These are phyloP conservation scores for Aphanomyces euteiches DNA, from an alignment of 352 stramenopile species.

Conservation along the genomic window DNA sequence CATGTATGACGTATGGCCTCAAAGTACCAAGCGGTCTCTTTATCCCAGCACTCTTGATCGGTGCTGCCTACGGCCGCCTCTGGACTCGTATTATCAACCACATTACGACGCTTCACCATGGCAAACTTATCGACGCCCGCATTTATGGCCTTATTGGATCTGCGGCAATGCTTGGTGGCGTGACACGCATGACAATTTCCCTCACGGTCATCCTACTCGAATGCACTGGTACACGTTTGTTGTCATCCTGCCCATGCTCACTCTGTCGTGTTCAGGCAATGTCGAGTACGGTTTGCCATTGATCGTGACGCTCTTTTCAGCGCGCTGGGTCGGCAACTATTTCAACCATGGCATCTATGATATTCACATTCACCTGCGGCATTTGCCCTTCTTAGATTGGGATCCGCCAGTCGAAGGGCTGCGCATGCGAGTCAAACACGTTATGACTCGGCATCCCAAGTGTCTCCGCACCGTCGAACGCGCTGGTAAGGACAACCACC, in stretches of 20 bases:
- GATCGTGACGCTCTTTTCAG: conserved; percentile 96
- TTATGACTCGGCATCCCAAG: conserved; percentile 94
- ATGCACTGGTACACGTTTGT: conserved; percentile 67
- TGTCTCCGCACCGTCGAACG: conserved; percentile 91
- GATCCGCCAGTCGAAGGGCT: conserved; percentile 59
- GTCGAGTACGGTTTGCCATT: conserved; percentile 97
- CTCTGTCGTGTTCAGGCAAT: conserved; percentile 50
- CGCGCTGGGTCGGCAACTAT: conserved; percentile 95
- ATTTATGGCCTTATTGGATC: conserved; percentile 97
- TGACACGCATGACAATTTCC: conserved; percentile 98
- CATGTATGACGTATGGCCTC: conserved; percentile 94
- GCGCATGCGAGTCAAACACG: conserved; percentile 84
- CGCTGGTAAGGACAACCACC: conserved; percentile 31
- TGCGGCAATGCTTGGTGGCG: conserved; percentile 92
- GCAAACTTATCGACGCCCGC: conserved; percentile 71
- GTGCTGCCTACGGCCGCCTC: conserved; percentile 92
- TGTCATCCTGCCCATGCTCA: too few species aligned
- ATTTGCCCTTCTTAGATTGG: conserved; percentile 76
- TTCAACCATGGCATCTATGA: conserved; percentile 99
- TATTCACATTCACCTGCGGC: conserved; percentile 95
- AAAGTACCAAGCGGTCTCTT: conserved; percentile 96
- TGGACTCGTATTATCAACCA: conserved; percentile 85
- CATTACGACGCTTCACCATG: conserved; percentile 48
- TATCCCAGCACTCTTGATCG: conserved; percentile 92
- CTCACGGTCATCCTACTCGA: conserved; percentile 98